Base-by-base conservation (phyloP, 169 alveolate genomes). In the Amoebophrya sp. region DNA sequence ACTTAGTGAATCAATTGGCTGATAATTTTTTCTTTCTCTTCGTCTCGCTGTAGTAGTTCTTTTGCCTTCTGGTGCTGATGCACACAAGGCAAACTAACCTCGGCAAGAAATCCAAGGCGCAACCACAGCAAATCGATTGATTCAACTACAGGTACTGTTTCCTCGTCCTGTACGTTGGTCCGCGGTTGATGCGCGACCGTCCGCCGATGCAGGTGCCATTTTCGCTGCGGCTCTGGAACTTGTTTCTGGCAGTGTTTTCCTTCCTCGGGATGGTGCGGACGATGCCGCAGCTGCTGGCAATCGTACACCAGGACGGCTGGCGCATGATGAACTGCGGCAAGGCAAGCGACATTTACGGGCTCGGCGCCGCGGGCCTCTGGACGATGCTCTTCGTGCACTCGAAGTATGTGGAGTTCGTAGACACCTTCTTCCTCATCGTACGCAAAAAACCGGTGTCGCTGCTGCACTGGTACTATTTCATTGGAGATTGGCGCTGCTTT, bases 391-490 rank as follows among this genome's bases (percentile, higher is more conserved):
- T 95, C 88, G 70, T 95, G 34, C 91, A 94, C 88, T 94, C 96
- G 20, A 95, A 95, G 89, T 95, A 93, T 90, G 39, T 93, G 26
- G 97, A 95, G 89, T 91, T 95, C 41, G n/a, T 94, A 39, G 97
- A 95, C 90, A 95, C 97, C 0, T 90, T 94, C 0, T 94, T 95
- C 50, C 89, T 95, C 48, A 90, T 95, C 34, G 91, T 94, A 34
- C 89, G 96, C 67, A 95, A 95, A 89, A 93, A 93, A 41, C 91
- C 93, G 29, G 91, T 95, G 23, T 92, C 95, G 15, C 93, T 95
- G 45, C 92, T 95, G 43, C 97, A 95, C 92, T 95, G 97, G 97
- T 95, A 93, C n/a, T n/a, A n/a, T n/a, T n/a, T n/a, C n/a, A n/a
- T n/a, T n/a, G n/a, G n/a, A n/a, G n/a, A n/a, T n/a, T n/a, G n/a